These are phyloP conservation scores for Spinellus fusiger DNA, from an alignment of 192 early-diverging fungal genomes.

Conservation along the genomic window DNA sequence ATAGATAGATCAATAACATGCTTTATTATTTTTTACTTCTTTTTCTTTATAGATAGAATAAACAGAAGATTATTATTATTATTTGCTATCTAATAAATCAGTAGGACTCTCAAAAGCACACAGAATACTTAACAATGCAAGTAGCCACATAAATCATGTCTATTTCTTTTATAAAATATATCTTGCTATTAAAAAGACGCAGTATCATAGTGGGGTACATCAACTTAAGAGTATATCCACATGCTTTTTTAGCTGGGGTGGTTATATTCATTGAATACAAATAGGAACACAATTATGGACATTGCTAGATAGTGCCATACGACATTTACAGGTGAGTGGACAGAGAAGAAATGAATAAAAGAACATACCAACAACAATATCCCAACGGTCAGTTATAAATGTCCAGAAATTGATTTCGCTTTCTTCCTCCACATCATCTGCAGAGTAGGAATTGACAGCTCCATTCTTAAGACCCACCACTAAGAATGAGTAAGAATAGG, in stretches of 20 bases:
- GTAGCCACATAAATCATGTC: no score
- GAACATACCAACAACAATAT: constrained; percentile 10
- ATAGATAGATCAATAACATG: background rate
- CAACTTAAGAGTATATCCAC: background rate
- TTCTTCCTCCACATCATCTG: background rate
- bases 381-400: constrained; percentile 11
- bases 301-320: background rate
- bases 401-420: constrained; percentile 10
- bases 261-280: background rate
- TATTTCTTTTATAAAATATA: no score
- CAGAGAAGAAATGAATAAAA: background rate
- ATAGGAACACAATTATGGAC: background rate
- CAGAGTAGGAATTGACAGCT: constrained; percentile 1
- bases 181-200: no score
- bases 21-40: background rate
- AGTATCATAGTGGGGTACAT: no score
- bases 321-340: background rate
- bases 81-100: no score
- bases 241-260: no score
- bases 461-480: constrained; percentile 4
- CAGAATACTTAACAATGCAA: no score
- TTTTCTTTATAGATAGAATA: no score
- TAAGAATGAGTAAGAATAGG: background rate
- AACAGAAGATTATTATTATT: no score
- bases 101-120: no score